These are phyloP conservation scores for Mycosphaerella sp. DNA, from an alignment of 2,329 filamentous ascomycete genomes.

Conservation along the genomic window DNA sequence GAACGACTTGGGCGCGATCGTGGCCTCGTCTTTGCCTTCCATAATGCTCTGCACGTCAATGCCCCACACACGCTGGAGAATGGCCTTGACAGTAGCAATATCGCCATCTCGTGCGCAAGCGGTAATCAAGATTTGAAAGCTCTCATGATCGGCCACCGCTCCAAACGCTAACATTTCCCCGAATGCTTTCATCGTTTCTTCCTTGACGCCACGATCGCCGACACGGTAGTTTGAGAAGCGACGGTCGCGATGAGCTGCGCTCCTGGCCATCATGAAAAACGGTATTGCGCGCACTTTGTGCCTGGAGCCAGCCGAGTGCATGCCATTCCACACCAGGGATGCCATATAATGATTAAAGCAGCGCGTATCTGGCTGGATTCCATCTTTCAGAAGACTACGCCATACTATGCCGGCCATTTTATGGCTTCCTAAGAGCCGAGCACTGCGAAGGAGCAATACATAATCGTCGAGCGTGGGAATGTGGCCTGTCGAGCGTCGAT, in stretches of 20 bases:
- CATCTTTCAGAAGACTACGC: slow-evolving; percentile 38
- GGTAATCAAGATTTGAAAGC: slow-evolving; percentile 49
- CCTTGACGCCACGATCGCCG: slow-evolving; percentile 28
- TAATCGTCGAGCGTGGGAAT: slow-evolving; percentile 44
- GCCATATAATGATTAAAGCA: slow-evolving; percentile 53
- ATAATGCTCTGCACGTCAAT: slow-evolving; percentile 44
- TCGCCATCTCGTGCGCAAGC: slow-evolving; percentile 50
- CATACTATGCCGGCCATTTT: slow-evolving; percentile 43
- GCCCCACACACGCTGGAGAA: slow-evolving; percentile 50
- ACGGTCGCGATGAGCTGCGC: background rate
- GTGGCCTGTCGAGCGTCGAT: slow-evolving; percentile 35
- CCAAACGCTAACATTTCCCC: slow-evolving; percentile 44
- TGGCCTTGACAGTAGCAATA: slow-evolving; percentile 40
- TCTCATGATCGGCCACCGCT: slow-evolving; percentile 45
- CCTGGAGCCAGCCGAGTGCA: slow-evolving; percentile 34
- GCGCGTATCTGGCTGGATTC: slow-evolving; percentile 40
- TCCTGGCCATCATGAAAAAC: slow-evolving; percentile 22
- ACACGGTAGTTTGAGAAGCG: slow-evolving; percentile 25
- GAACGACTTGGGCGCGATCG: slow-evolving; percentile 35
- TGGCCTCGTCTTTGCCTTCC: slow-evolving; percentile 28
- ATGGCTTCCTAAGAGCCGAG: slow-evolving; percentile 43
- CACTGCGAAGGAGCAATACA: slow-evolving; percentile 48
- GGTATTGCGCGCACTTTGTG: slow-evolving; percentile 38
- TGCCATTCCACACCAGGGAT: slow-evolving; percentile 41
- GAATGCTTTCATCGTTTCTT: slow-evolving; percentile 37